A percentile compares a stretch with the other conserved stretches of the same genome.
Conservation (phyloP, 495 filamentous ascomycete species). For the Penicillium flavigenum region DNA sequence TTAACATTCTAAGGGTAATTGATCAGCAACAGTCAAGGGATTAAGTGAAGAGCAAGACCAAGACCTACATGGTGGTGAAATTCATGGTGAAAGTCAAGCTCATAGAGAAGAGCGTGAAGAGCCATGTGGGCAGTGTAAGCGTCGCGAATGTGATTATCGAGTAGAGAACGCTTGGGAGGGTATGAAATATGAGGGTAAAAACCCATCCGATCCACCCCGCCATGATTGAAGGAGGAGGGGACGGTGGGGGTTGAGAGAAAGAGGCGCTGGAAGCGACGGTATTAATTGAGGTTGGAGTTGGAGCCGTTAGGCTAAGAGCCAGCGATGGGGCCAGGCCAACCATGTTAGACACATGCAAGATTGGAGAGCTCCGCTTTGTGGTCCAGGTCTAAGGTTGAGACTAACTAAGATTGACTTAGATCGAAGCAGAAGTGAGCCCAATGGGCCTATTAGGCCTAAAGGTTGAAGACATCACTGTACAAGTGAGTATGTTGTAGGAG, state of each 20-base stretch:
- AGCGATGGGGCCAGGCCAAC: slow-evolving; percentile 27
- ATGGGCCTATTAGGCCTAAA: slow-evolving; percentile 5
- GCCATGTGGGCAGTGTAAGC: slow-evolving; percentile 82
- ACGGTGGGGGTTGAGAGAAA: slow-evolving; percentile 28
- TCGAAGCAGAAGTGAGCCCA: not conserved
- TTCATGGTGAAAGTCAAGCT: slow-evolving; percentile 97
- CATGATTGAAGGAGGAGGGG: slow-evolving; percentile 42
- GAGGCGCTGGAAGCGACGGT: slow-evolving; percentile 24
- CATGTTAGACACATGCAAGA: slow-evolving; percentile 13
- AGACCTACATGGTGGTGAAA: slow-evolving; percentile 81
- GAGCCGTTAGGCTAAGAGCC: slow-evolving; percentile 23
- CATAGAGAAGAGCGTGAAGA: slow-evolving; percentile 94
- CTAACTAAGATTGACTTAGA: slow-evolving; percentile 13
- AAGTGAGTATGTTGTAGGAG: too few species aligned
- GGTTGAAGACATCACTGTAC: slow-evolving; percentile 9
- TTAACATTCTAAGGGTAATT: slow-evolving; percentile 59
- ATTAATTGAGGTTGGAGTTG: slow-evolving; percentile 20
- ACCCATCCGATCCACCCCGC: slow-evolving; percentile 46
- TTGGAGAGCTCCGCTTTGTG: slow-evolving; percentile 19
- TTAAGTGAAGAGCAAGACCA: not conserved
- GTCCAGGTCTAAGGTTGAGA: slow-evolving; percentile 10
- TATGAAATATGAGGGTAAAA: slow-evolving; percentile 44
- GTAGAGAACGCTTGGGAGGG: slow-evolving; percentile 73
- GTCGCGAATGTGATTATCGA: slow-evolving; percentile 82
- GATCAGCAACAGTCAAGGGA: not conserved